Evolutionary conservation across 1,139 yeast genomes (phyloP).

Genomic region (Pichia sp.): DNA sequence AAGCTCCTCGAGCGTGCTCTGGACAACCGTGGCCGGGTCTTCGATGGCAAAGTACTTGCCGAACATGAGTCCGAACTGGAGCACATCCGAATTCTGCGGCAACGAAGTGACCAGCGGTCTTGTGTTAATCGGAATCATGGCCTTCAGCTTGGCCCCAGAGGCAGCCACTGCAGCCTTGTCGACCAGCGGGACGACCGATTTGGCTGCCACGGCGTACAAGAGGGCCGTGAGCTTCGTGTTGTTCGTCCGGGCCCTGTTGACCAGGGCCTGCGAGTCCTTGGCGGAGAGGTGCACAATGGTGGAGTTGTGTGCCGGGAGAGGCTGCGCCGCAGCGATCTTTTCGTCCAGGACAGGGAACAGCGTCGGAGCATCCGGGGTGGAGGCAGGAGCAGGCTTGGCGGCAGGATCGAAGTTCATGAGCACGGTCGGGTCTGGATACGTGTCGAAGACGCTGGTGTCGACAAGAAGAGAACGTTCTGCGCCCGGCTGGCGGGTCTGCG

Average conservation of each 20-base stretch:
- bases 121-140: conserved; percentile 17
- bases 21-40: background rate
- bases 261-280: background rate
- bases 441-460: conserved; percentile 3
- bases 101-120: conserved; percentile 1
- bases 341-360: conserved; percentile 1
- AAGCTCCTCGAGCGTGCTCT: background rate
- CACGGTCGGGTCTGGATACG: conserved; percentile 14
- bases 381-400: background rate
- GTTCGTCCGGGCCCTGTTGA: conserved; percentile 4
- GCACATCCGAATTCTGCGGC: background rate
- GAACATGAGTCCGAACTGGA: conserved; percentile 14
- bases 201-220: conserved; percentile 9
- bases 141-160: background rate
- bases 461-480: background rate
- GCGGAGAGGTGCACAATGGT: background rate
- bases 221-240: conserved; percentile 15
- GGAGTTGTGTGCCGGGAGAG: conserved; percentile 9
- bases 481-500: background rate
- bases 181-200: background rate
- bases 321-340: conserved; percentile 1
- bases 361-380: background rate
- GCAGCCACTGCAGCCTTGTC: background rate
- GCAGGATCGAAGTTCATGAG: conserved; percentile 6
- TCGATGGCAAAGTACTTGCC: conserved; percentile 12